Base-by-base conservation (phyloP, 306 rosid species). In the Betula pendula region DNA sequence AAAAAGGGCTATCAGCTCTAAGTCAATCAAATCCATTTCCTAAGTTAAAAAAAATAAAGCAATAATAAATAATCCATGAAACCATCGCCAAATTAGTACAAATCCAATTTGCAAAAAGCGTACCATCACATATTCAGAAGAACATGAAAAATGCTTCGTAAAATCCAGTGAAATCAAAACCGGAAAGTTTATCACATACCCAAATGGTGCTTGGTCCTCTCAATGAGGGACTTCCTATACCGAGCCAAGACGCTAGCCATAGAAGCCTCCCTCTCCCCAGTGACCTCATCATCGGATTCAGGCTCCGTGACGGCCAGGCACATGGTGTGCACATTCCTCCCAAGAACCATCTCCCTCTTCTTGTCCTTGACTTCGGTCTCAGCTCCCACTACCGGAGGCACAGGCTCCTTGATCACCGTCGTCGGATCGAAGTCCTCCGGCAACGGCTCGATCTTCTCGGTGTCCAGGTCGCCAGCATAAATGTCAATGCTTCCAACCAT, bases 231-330 rank as follows among this genome's bases (percentile, higher is more conserved):
- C 81, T 79, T 93, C 60, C 84, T 77, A 58, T 90, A 93, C 15
- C 85, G 88, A 74, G 92, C 94, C 75, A 93, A 74, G 49, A 93
- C 91, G 81, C 96, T 79, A 24, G 94, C 97, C 94, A 90, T 89
- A 78, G 81, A 77, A 11, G 96, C 97, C 4, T 93, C 97, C 68
- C 80, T 89, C 38, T 93, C 97, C 11, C 97, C 97, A 0, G 96
- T 90, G 71, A 83, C 50, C 51, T 90, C 97, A 58, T 93, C 97
- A 70, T 93, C 84, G 45, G 79, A 80, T 8, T 90, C 94, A 0
- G 97, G 97, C 82, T 93, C 97, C 1, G 89, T 86, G 42, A 93
- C 80, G 73, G 90, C 89, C 3, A 87, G 87, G 89, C 90, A 80
- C 29, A 76, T 33, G 75, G 96, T 90, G 45, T 90, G 94, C 67